Evolutionary conservation across 2,329 filamentous ascomycete species (phyloP).

Genomic region (Thermomyces lanuginosus): DNA sequence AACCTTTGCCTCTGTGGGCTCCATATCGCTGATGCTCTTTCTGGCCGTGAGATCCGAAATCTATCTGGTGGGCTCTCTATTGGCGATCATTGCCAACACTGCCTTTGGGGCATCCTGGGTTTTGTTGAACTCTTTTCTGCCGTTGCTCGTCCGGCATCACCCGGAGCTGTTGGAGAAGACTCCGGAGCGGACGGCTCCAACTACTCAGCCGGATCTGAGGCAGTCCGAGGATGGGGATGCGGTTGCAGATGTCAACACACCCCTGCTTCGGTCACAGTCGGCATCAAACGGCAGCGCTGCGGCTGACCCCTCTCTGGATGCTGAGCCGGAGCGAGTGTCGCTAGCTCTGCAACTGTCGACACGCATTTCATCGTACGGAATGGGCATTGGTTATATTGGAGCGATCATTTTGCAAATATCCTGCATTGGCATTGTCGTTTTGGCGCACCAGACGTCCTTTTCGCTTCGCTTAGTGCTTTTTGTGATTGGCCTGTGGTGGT

Average conservation of each 20-base stretch:
- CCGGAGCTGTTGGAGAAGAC: constrained; percentile 33
- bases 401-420: constrained; percentile 70
- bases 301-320: constrained; percentile 3
- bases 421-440: constrained; percentile 59
- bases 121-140: constrained; percentile 84
- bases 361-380: constrained; percentile 77
- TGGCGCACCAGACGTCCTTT: constrained; percentile 61
- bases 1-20: constrained; percentile 67
- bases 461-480: constrained; percentile 76
- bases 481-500: constrained; percentile 83
- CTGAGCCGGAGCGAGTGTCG: constrained; percentile 20
- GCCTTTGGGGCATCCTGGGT: constrained; percentile 93
- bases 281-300: constrained; percentile 3
- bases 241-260: constrained; percentile 11
- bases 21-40: constrained; percentile 74
- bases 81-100: constrained; percentile 83
- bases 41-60: constrained; percentile 57
- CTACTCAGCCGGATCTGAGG: constrained; percentile 4
- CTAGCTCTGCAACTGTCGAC: constrained; percentile 68
- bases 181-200: too few relatives aligned
- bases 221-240: constrained; percentile 2
- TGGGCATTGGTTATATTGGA: constrained; percentile 84
- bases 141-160: constrained; percentile 76
- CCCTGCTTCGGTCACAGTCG: constrained; percentile 12
- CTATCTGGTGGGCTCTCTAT: constrained; percentile 64